Percentiles rank a stretch among this genome's conserved stretches.
These are phyloP conservation scores for Sporothrix brunneoviolacea DNA, from an alignment of 2,329 filamentous ascomycete species.

Conservation along the genomic window DNA sequence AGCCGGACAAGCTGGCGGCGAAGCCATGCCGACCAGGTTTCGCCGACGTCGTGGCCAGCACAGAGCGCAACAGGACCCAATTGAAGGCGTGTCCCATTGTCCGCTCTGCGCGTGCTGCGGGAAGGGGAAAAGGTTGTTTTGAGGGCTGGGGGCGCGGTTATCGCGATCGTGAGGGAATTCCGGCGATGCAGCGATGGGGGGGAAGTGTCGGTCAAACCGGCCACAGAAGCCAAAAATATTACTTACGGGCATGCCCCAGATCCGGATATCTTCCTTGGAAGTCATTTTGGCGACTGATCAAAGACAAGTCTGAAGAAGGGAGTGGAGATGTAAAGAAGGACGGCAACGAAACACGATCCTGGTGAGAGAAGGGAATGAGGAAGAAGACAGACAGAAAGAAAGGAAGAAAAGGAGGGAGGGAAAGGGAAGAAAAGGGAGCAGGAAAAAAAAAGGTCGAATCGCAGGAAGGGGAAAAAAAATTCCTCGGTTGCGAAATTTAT, in stretches of 20 bases:
- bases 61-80: neutral
- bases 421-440: conserved; percentile 30
- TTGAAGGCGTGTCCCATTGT: conserved; percentile 6
- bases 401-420: conserved; percentile 32
- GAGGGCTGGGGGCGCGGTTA: neutral
- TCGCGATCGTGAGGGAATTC: conserved; percentile 24
- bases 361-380: conserved; percentile 28
- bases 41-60: no score
- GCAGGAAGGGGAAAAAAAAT: conserved; percentile 28
- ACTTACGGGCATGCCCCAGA: conserved; percentile 64
- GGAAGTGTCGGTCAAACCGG: conserved; percentile 12
- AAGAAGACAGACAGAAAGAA: conserved; percentile 28
- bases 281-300: conserved; percentile 48
- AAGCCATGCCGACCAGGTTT: neutral
- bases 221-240: conserved; percentile 26
- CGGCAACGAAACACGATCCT: conserved; percentile 17
- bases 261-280: conserved; percentile 46
- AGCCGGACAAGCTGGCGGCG: neutral
- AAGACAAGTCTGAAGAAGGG: conserved; percentile 33
- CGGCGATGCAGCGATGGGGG: neutral
- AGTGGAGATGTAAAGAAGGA: conserved; percentile 30
- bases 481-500: conserved; percentile 22
- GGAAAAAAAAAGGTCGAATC: conserved; percentile 11
- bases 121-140: neutral
- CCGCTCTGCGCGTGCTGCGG: neutral